These are phyloP conservation scores for Saccharomyces hybrid DNA, from an alignment of 1,139 yeast genomes.

Conservation along the genomic window DNA sequence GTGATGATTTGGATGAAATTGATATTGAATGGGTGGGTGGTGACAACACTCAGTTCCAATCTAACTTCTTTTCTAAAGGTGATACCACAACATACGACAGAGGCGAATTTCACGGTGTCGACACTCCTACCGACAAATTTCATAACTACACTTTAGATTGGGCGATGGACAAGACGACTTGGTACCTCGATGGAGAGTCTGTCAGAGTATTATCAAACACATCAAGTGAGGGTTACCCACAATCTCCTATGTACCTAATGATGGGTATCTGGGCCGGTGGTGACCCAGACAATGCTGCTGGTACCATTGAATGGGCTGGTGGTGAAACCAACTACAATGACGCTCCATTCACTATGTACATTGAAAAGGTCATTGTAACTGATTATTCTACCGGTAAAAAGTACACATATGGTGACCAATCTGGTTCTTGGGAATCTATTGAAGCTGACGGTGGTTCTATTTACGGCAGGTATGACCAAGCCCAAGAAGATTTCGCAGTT, in stretches of 20 bases:
- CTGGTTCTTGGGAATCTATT: conserved; percentile 67
- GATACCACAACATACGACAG: conserved; percentile 67
- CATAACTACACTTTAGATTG: conserved; percentile 82
- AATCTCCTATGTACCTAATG: conserved; percentile 64
- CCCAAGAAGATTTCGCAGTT: conserved; percentile 41
- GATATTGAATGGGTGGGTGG: conserved; percentile 83
- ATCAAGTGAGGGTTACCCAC: conserved; percentile 61
- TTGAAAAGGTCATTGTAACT: conserved; percentile 52
- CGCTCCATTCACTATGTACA: conserved; percentile 64
- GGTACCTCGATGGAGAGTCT: conserved; percentile 54
- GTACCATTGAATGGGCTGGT: conserved; percentile 83
- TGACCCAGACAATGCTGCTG: conserved; percentile 53
- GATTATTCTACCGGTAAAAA: conserved; percentile 77
- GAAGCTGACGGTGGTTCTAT: conserved; percentile 55
- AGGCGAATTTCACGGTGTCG: conserved; percentile 61
- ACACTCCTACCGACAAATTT: conserved; percentile 47
- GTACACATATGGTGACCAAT: conserved; percentile 55
- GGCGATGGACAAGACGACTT: conserved; percentile 53
- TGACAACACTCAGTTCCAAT: conserved; percentile 63
- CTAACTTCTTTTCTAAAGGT: conserved; percentile 79
- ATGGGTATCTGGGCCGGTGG: conserved; percentile 73
- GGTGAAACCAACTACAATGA: conserved; percentile 58
- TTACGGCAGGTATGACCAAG: conserved; percentile 51
- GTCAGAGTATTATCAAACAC: conserved; percentile 49
- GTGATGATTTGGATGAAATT: conserved; percentile 81